A percentile compares a stretch with the other conserved stretches of the same genome.
phyloP scores from a whole-genome alignment of 176 grass and related monocot species.

The Saccharum spontaneum region DNA sequence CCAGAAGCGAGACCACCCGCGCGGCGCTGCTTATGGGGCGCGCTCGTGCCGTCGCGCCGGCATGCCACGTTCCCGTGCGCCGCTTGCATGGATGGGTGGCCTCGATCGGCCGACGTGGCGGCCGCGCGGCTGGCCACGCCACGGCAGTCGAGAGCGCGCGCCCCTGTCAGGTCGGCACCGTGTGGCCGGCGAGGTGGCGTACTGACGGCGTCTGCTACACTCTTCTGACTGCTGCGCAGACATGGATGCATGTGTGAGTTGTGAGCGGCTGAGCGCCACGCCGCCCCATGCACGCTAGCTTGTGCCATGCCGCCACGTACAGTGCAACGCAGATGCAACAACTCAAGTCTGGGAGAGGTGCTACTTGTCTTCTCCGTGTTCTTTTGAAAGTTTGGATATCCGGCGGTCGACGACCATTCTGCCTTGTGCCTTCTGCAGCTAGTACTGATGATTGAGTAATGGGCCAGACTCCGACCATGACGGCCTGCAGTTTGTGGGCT shows the following conservation, averaged over 20 bases:
- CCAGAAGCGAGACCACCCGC: not conserved
- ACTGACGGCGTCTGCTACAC: not conserved
- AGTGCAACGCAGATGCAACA: not conserved
- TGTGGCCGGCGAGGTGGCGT: not conserved
- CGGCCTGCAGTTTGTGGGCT: too few relatives aligned
- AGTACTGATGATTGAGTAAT: too few relatives aligned
- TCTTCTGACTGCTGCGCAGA: not conserved
- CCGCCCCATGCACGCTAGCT: not conserved
- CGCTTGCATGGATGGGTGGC: not conserved
- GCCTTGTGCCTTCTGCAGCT: too few relatives aligned
- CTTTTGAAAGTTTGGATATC: too few relatives aligned
- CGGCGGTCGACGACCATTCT: too few relatives aligned
- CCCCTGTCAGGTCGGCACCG: constrained; percentile 31
- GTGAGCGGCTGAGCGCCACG: not conserved
- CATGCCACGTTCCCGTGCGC: not conserved
- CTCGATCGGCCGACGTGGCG: constrained; percentile 16
- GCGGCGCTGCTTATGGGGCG: not conserved
- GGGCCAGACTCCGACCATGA: too few relatives aligned
- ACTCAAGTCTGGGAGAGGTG: too few relatives aligned
- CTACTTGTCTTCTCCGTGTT: too few relatives aligned
- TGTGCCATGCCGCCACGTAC: not conserved
- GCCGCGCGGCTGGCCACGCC: not conserved
- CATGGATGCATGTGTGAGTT: not conserved
- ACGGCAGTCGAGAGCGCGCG: not conserved
- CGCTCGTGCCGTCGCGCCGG: not conserved